Conservation (phyloP, 2,329 filamentous ascomycete genomes). For the Ceratocystis huliohia region DNA sequence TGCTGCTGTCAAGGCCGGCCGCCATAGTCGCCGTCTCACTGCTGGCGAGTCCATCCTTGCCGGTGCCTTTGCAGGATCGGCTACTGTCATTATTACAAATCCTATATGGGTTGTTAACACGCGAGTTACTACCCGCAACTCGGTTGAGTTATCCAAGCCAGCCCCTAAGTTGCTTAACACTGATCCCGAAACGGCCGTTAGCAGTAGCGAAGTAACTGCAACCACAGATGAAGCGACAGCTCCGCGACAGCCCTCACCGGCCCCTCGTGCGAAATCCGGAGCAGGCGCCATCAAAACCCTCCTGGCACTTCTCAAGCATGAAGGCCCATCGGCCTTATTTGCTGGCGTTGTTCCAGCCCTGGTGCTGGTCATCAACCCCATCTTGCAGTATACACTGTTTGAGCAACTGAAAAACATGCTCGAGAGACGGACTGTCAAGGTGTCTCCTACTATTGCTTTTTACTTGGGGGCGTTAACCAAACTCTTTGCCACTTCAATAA, state of each 20-base stretch:
- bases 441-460: conserved; percentile 81
- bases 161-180: conserved; percentile 25
- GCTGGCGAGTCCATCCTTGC: conserved; percentile 91
- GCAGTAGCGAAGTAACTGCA: neutral
- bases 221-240: conserved; percentile 27
- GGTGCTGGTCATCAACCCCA: conserved; percentile 93
- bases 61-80: conserved; percentile 82
- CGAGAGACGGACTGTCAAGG: conserved; percentile 52
- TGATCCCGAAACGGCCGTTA: conserved; percentile 31
- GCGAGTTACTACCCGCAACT: conserved; percentile 77
- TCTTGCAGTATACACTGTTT: conserved; percentile 96
- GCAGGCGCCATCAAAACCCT: conserved; percentile 73
- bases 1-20: conserved; percentile 59
- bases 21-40: conserved; percentile 68
- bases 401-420: conserved; percentile 92
- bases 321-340: conserved; percentile 77
- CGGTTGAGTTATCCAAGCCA: conserved; percentile 18
- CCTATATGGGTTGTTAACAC: conserved; percentile 99
- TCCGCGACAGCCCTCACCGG: conserved; percentile 29
- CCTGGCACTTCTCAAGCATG: conserved; percentile 64
- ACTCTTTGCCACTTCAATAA: conserved; percentile 82
- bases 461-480: conserved; percentile 87
- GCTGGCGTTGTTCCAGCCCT: conserved; percentile 84
- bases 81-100: conserved; percentile 92
- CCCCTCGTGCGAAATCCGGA: conserved; percentile 33